phyloP scores from a whole-genome alignment of 441 rosid genomes.

The Syzygium syzygioides region DNA sequence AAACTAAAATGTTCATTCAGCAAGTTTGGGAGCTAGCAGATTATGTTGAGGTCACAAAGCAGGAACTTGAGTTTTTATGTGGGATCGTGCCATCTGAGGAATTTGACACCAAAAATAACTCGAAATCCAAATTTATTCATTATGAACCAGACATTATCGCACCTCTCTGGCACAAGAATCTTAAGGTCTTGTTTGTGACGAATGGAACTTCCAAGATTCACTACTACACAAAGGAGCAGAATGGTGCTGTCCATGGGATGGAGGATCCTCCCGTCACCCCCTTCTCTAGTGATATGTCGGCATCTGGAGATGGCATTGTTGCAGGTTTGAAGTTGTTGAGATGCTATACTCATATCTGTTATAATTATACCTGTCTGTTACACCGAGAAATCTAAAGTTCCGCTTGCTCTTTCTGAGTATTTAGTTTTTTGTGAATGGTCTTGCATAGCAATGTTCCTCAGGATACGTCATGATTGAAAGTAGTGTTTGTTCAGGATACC shows the following conservation, averaged over 20 bases:
- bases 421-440: neutral
- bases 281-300: conserved; percentile 78
- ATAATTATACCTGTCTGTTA: neutral
- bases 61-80: conserved; percentile 85
- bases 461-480: neutral
- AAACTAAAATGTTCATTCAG: conserved; percentile 61
- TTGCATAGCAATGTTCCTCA: neutral
- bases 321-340: conserved; percentile 44
- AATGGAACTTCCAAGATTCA: conserved; percentile 93
- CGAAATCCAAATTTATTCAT: conserved; percentile 57
- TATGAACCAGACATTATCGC: conserved; percentile 52
- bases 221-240: conserved; percentile 71
- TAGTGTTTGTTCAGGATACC: neutral
- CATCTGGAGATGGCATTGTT: conserved; percentile 89
- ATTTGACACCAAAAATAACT: conserved; percentile 57
- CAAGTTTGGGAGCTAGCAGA: conserved; percentile 75
- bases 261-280: conserved; percentile 85
- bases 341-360: neutral
- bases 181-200: conserved; percentile 76
- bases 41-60: conserved; percentile 76
- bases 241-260: conserved; percentile 74
- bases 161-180: conserved; percentile 81
- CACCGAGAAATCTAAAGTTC: neutral
- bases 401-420: neutral
- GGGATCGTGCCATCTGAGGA: conserved; percentile 67